Evolutionary conservation across 306 rosid species (phyloP).

Genomic region (Styphnolobium japonicum): DNA sequence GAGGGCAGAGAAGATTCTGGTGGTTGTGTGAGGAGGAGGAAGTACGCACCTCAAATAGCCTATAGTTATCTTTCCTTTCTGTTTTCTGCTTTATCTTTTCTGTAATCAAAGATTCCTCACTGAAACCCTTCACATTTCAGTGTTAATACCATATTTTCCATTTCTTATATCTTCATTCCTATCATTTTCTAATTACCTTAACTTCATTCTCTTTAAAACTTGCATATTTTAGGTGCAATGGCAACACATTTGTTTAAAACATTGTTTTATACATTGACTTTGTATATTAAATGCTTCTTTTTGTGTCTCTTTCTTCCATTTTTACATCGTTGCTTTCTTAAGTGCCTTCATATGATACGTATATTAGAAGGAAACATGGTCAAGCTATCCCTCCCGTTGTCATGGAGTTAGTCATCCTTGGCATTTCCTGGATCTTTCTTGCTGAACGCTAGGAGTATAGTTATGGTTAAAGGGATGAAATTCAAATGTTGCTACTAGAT

Average conservation of each 20-base stretch:
- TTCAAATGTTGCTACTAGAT: neutral
- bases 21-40: too few species aligned
- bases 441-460: neutral
- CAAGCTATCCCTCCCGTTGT: neutral
- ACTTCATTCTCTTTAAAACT: neutral
- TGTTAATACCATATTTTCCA: too few species aligned
- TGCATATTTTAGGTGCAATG: neutral
- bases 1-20: too few species aligned
- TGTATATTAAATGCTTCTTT: neutral
- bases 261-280: neutral
- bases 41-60: too few species aligned
- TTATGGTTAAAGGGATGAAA: neutral
- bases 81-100: too few species aligned
- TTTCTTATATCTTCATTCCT: too few species aligned
- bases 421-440: constrained; percentile 3
- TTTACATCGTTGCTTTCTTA: neutral
- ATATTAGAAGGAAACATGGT: neutral
- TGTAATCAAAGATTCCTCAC: too few species aligned
- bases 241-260: neutral
- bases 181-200: neutral
- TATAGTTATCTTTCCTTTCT: too few species aligned
- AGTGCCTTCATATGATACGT: neutral
- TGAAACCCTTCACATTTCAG: too few species aligned
- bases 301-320: neutral
- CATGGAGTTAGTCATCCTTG: neutral